These are phyloP conservation scores for Suhomyces vadensis DNA, from an alignment of 805 yeast species.

Conservation along the genomic window DNA sequence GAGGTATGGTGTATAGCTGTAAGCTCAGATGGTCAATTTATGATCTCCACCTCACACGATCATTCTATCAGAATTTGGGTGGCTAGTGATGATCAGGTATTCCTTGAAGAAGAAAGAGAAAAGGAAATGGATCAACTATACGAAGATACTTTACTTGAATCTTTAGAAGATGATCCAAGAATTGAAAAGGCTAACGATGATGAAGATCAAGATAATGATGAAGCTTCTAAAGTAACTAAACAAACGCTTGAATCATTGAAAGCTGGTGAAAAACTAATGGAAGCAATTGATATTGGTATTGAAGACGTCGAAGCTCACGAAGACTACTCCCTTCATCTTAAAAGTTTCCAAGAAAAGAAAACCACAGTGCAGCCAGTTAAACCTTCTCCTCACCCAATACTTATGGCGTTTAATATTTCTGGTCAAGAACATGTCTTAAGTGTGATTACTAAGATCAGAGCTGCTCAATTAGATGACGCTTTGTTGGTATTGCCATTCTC, in stretches of 20 bases:
- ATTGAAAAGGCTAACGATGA: constrained; percentile 31
- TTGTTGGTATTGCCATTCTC: constrained; percentile 88
- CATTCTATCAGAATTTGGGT: constrained; percentile 92
- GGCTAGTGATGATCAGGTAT: constrained; percentile 93
- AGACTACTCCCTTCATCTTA: constrained; percentile 47
- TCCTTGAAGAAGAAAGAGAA: constrained; percentile 94
- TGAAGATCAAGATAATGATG: constrained; percentile 48
- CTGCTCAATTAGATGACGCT: constrained; percentile 91
- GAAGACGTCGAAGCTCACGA: constrained; percentile 63
- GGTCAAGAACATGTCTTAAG: constrained; percentile 82
- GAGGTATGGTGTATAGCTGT: constrained; percentile 95
- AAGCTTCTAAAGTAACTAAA: constrained; percentile 64
- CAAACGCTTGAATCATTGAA: constrained; percentile 90
- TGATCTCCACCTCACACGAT: constrained; percentile 88
- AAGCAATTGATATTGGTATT: constrained; percentile 82
- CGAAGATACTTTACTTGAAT: constrained; percentile 73
- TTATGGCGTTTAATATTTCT: constrained; percentile 65
- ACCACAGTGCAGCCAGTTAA: constrained; percentile 51
- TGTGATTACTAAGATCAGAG: constrained; percentile 65
- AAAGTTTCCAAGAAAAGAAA: constrained; percentile 41
- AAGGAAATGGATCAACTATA: constrained; percentile 91
- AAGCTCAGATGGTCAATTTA: constrained; percentile 65
- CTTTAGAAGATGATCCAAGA: constrained; percentile 58
- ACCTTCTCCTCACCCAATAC: constrained; percentile 70
- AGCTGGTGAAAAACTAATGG: constrained; percentile 91